Conservation (phyloP, 2,329 filamentous ascomycete genomes). For the Apiospora hydei region DNA sequence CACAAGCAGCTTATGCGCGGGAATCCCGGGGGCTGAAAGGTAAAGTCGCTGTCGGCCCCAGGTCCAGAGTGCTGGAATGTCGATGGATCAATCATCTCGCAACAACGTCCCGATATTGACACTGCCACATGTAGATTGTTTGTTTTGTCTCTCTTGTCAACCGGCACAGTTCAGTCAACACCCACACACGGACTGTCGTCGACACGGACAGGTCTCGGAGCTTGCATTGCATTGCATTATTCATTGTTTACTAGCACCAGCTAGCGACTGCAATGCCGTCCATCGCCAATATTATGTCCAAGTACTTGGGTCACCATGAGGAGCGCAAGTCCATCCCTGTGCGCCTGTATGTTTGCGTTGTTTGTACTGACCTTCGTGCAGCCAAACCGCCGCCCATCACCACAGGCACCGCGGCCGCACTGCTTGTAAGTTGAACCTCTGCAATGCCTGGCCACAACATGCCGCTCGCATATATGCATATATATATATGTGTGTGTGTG, state of each 20-base stretch:
- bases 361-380: constrained; percentile 35
- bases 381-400: constrained; percentile 50
- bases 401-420: constrained; percentile 44
- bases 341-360: constrained; percentile 13
- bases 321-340: constrained; percentile 36
- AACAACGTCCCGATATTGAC: background rate
- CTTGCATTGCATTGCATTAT: constrained; percentile 11
- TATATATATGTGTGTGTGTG: background rate
- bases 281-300: constrained; percentile 38
- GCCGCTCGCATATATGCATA: background rate
- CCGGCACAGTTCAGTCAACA: background rate
- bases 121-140: background rate
- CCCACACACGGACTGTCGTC: constrained; percentile 12
- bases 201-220: constrained; percentile 24
- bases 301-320: constrained; percentile 39
- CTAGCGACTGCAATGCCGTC: constrained; percentile 37
- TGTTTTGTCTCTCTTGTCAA: constrained; percentile 1
- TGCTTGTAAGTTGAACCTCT: constrained; percentile 43
- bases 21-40: background rate
- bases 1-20: constrained; percentile 4
- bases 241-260: background rate
- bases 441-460: background rate
- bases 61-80: background rate
- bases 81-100: constrained; percentile 16
- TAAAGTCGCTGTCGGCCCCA: background rate